Evolutionary conservation across 441 rosid species (phyloP).

Genomic region (Bruguiera hainesii): DNA sequence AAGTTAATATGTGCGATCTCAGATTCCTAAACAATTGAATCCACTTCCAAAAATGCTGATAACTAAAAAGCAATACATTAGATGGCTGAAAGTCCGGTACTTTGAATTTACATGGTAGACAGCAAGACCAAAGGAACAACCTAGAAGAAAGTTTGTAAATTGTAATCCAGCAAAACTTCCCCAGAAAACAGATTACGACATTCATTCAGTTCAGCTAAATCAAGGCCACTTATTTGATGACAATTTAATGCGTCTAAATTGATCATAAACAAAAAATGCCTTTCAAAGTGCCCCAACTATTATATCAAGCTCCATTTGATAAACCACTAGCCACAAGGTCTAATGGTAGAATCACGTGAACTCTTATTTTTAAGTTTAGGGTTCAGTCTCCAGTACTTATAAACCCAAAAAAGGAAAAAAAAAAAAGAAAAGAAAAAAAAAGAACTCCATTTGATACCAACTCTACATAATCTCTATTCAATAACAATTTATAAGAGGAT

Average conservation of each 20-base stretch:
- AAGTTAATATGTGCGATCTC: not conserved
- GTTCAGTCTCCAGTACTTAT: too few relatives aligned
- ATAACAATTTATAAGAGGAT: not conserved
- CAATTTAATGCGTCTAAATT: not conserved
- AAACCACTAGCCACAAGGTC: too few relatives aligned
- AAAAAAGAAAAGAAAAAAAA: too few relatives aligned
- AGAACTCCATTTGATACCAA: not conserved
- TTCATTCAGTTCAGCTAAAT: not conserved
- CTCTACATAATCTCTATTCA: not conserved
- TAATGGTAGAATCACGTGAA: too few relatives aligned
- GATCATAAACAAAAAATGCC: not conserved
- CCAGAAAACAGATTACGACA: not conserved
- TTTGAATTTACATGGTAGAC: not conserved
- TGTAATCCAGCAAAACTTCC: not conserved
- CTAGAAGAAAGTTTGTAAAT: not conserved
- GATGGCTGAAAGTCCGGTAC: not conserved
- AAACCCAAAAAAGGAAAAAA: too few relatives aligned
- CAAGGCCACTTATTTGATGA: not conserved
- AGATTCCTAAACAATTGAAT: not conserved
- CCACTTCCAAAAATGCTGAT: not conserved
- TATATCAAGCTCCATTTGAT: not conserved
- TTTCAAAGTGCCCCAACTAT: not conserved
- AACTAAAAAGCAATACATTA: not conserved
- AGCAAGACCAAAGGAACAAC: not conserved
- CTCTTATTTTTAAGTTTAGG: too few relatives aligned